These are phyloP conservation scores for Flaveria bidentis DNA, from an alignment of 129 eudicot genomes.

Conservation along the genomic window DNA sequence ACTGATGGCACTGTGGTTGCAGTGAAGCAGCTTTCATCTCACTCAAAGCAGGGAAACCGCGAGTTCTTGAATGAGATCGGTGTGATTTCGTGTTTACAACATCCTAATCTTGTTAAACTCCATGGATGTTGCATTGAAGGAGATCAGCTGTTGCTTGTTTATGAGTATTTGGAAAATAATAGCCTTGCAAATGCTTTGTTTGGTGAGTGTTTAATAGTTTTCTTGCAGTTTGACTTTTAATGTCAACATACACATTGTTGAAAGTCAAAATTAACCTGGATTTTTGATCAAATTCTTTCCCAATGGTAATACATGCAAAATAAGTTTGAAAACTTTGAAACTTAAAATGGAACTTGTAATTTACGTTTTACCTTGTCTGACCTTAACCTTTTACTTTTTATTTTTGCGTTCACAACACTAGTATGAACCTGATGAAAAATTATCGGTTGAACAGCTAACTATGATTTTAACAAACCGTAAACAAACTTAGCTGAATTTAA, in stretches of 20 bases:
- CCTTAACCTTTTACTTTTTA: not conserved
- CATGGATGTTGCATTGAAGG: conserved; percentile 86
- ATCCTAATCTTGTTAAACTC: conserved; percentile 86
- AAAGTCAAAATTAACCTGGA: not conserved
- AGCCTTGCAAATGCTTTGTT: conserved; percentile 81
- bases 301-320: not conserved
- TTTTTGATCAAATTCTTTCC: not conserved
- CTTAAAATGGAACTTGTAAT: not conserved
- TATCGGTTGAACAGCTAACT: too few relatives aligned
- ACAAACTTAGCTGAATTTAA: too few relatives aligned
- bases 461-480: too few relatives aligned
- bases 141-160: conserved; percentile 72
- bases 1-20: conserved; percentile 74
- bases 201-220: conserved; percentile 39
- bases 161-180: conserved; percentile 81
- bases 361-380: not conserved
- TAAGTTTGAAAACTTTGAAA: not conserved
- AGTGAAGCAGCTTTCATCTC: conserved; percentile 79
- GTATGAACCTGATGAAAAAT: not conserved
- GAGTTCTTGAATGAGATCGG: conserved; percentile 87
- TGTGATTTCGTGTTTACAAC: conserved; percentile 82
- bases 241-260: not conserved
- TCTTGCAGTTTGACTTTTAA: conserved; percentile 12
- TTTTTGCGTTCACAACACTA: not conserved
- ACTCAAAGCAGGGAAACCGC: conserved; percentile 79